Evolutionary conservation across 805 yeast species (phyloP).

Genomic region (Ogataea sp.): DNA sequence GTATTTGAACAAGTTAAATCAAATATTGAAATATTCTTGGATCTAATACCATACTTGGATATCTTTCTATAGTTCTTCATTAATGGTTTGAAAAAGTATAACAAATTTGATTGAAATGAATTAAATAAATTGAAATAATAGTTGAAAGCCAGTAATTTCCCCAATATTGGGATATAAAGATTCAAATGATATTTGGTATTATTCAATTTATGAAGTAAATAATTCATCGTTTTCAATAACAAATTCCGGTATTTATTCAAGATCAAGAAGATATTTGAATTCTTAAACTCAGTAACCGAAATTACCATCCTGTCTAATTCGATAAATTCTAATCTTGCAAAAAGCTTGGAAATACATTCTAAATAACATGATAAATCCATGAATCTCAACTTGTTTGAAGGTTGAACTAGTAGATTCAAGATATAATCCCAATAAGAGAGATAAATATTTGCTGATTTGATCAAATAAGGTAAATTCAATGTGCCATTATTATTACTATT

Average conservation of each 20-base stretch:
- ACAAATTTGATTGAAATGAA: too few relatives aligned
- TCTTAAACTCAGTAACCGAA: not conserved
- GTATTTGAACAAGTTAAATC: conserved; percentile 25
- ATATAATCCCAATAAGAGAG: conserved; percentile 50
- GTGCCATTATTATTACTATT: conserved; percentile 2
- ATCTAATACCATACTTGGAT: too few relatives aligned
- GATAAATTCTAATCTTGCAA: conserved; percentile 37
- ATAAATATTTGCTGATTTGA: conserved; percentile 13
- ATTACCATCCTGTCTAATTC: not conserved
- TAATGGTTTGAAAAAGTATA: too few relatives aligned
- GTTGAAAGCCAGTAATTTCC: too few relatives aligned
- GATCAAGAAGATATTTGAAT: too few relatives aligned
- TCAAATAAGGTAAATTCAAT: conserved; percentile 1
- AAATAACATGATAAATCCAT: conserved; percentile 44
- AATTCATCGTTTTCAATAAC: too few relatives aligned
- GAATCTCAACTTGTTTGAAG: conserved; percentile 27
- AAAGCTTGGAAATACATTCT: conserved; percentile 45
- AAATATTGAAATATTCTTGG: conserved; percentile 40
- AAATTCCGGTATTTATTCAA: too few relatives aligned
- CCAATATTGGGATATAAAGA: too few relatives aligned
- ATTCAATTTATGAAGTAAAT: too few relatives aligned
- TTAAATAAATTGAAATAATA: too few relatives aligned
- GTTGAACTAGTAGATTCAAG: conserved; percentile 22
- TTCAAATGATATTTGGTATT: too few relatives aligned
- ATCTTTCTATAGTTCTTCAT: too few relatives aligned